Conservation (phyloP, 2,329 filamentous ascomycete species). For the Mycogone perniciosa region DNA sequence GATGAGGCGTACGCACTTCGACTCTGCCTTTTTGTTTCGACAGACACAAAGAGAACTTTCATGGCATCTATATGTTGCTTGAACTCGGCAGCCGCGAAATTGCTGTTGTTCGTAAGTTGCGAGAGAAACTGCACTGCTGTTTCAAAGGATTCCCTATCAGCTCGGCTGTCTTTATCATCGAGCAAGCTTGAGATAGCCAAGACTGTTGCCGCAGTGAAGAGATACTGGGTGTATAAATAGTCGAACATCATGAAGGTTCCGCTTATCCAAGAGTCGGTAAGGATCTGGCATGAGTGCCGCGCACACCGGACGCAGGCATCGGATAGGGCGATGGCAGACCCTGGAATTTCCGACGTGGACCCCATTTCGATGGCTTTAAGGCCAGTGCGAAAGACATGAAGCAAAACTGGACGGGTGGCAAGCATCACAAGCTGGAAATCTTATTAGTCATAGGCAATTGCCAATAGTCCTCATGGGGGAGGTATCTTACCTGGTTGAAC, state of each 20-base stretch:
- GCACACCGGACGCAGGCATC: slow-evolving; percentile 41
- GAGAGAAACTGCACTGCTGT: slow-evolving; percentile 32
- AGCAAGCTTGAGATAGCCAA: slow-evolving; percentile 38
- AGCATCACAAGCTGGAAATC: slow-evolving; percentile 25
- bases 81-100: slow-evolving; percentile 36
- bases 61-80: slow-evolving; percentile 34
- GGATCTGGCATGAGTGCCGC: slow-evolving; percentile 35
- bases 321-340: slow-evolving; percentile 31
- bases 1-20: not conserved
- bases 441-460: not conserved
- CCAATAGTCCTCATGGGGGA: fast-evolving
- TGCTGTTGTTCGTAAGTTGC: slow-evolving; percentile 34
- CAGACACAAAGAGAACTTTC: slow-evolving; percentile 22
- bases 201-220: slow-evolving; percentile 40
- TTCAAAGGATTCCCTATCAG: slow-evolving; percentile 36
- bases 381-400: slow-evolving; percentile 27
- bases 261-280: slow-evolving; percentile 40
- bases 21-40: not conserved
- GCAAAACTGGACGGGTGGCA: slow-evolving; percentile 28
- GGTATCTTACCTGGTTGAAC: slow-evolving; percentile 23
- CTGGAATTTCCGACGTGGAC: slow-evolving; percentile 20
- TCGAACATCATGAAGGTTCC: slow-evolving; percentile 42
- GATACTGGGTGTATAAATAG: slow-evolving; percentile 40
- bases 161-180: slow-evolving; percentile 21
- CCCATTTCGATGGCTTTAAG: slow-evolving; percentile 18